Evolutionary conservation across 345 rosid species (phyloP), one percentile per base, ranked within the genome.

Genomic region (Firmiana major): DNA sequence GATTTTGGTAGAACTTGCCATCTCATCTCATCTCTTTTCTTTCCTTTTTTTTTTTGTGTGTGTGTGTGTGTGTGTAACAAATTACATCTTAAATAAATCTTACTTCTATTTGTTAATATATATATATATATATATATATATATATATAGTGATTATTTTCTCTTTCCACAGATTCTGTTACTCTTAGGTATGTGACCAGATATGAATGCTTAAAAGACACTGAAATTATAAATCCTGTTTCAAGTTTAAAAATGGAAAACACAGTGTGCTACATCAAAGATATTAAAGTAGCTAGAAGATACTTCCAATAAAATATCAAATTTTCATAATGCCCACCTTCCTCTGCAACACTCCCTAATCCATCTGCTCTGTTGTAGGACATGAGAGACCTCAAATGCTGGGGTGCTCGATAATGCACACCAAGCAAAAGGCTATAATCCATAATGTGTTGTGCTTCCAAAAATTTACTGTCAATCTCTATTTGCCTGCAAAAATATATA

Each of bases 381-480:
- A 76, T 64, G 9, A 75, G 84, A 68, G 97, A 72, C 46, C 81
- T 87, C 74, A 96, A 83, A 84, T 90, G 94, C 79, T 90, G 97
- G 11, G 99, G 99, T 80, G 99, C 99, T 84, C 99, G 92, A 79
- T 91, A 94, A 86, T 93, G 99, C 57, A 96, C 99, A 78, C 99
- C 99, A 48, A 96, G 85, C 82, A 96, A 84, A 87, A 96, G 98
- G 84, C 99, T 96, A 77, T 96, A 96, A 88, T 96, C 99, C 99
- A 96, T 96, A 70, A 96, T 93, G 83, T 80, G 86, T 82, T 93
- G 92, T 51, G 80, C 87, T 88, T 93, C 97, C 84, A 96, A 79
- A 87, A 92, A 92, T 80, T 89, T 87, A 77, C 97, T 89, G 77
- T 93, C 99, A 40, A 77, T 91, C 87, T 91, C 92, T 77, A 93